Evolutionary conservation across 345 rosid species (phyloP).

Genomic region (Hibiscus tridactylites): DNA sequence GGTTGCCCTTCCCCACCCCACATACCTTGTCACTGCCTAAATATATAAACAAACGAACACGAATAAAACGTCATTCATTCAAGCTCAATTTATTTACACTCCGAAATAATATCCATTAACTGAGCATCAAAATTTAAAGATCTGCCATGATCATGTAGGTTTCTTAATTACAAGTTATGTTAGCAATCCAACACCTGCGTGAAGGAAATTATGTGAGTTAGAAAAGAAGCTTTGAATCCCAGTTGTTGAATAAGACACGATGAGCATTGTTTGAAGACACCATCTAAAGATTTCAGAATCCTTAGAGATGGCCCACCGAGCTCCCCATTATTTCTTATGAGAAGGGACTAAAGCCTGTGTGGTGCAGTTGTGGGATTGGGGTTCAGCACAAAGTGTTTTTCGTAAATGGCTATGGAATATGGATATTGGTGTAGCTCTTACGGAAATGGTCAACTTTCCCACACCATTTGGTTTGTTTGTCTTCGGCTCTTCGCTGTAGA

Average conservation of each 20-base stretch:
- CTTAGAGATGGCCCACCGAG: constrained; percentile 15
- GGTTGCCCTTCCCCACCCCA: too few relatives aligned
- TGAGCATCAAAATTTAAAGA: too few relatives aligned
- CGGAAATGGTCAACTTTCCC: constrained; percentile 12
- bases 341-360: constrained; percentile 17
- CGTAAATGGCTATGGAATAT: constrained; percentile 12
- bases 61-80: too few relatives aligned
- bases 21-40: too few relatives aligned
- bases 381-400: constrained; percentile 11
- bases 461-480: constrained; percentile 5
- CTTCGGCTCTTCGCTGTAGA: background rate
- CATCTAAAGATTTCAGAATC: constrained; percentile 17
- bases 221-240: background rate
- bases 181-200: too few relatives aligned
- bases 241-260: background rate
- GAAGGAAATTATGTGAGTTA: too few relatives aligned
- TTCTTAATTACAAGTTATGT: too few relatives aligned
- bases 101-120: too few relatives aligned
- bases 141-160: too few relatives aligned
- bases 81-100: too few relatives aligned
- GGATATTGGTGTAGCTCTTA: background rate
- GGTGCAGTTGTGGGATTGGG: constrained; percentile 9
- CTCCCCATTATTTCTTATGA: constrained; percentile 10
- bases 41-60: too few relatives aligned
- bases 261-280: background rate